Base-by-base conservation (phyloP, 2,329 filamentous ascomycete species). In the Hymenoscyphus fructigenus region DNA sequence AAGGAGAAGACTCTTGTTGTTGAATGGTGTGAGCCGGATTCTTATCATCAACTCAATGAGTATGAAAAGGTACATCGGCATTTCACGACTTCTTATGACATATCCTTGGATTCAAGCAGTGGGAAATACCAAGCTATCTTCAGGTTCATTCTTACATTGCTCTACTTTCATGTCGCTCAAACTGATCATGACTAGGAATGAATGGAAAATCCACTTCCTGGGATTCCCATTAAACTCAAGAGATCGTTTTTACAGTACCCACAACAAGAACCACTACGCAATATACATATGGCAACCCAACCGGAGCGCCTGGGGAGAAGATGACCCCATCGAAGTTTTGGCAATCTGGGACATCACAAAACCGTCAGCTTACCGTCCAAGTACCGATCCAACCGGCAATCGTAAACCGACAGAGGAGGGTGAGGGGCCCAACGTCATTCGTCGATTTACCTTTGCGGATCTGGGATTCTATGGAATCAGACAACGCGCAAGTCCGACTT, bases 231-330 rank as follows among this genome's bases (percentile, higher is more conserved):
- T 87, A 6, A 83, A 82, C 69, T 77, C 79, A n/a, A 76, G 79
- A 47, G 84, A 87, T 71, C 82, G 85, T n/a, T 87, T 88, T 79
- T 87, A 85, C 75, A 88, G 85, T 10, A 76, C 83, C 0, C 87
- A 89, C 72, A 88, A 79, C 58, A 72, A 78, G 15, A 84, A 79
- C 0, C 85, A 89, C 72, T 89, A 88, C 74, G 84, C 80, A 47
- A 77, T 88, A 15, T 89, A 88, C 74, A 79, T 84, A 32, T 88
- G 85, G 85, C 84, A 88, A 69, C 82, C 84, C 1, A 84, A 83
- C 67, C 81, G 82, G 57, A 83, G 82, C 56, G 77, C 83, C 44
- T 85, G 83, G 77, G 81, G 81, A 41, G 83, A 86, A 60, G 83
- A 85, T 69, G 80, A 82, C 14, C 85, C 85, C 0, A 80, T 85